Conservation (phyloP, 495 filamentous ascomycete genomes). For the Tuber magnatum region DNA sequence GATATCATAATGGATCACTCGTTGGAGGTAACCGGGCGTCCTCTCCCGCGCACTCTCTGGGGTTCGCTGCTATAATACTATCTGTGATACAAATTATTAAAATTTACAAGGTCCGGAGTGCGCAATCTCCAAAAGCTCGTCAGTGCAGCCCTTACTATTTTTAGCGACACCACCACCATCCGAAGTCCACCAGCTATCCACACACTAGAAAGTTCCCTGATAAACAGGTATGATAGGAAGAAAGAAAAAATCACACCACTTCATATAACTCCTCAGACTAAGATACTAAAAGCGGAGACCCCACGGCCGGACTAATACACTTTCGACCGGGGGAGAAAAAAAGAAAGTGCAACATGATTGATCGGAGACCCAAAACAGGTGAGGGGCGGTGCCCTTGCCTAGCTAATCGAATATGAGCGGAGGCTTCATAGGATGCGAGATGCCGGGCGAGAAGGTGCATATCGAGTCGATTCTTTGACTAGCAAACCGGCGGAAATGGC, state of each 20-base stretch:
- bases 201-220: not conserved
- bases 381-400: not conserved
- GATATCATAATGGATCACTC: not conserved
- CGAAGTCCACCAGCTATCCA: not conserved
- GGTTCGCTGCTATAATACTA: not conserved
- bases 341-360: not conserved
- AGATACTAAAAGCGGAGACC: not conserved
- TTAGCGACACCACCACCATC: not conserved
- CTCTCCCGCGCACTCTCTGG: not conserved
- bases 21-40: not conserved
- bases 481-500: not conserved
- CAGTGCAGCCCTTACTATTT: not conserved
- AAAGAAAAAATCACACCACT: not conserved
- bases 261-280: not conserved
- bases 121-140: not conserved
- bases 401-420: not conserved
- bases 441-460: not conserved
- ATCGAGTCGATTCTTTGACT: not conserved
- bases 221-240: not conserved
- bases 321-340: not conserved
- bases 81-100: not conserved
- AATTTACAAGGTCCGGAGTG: not conserved
- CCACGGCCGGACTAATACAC: not conserved
- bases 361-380: not conserved
- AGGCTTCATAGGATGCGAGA: not conserved